Conservation (phyloP, 192 early-diverging fungal species). For the Anaeromyces robustus region DNA sequence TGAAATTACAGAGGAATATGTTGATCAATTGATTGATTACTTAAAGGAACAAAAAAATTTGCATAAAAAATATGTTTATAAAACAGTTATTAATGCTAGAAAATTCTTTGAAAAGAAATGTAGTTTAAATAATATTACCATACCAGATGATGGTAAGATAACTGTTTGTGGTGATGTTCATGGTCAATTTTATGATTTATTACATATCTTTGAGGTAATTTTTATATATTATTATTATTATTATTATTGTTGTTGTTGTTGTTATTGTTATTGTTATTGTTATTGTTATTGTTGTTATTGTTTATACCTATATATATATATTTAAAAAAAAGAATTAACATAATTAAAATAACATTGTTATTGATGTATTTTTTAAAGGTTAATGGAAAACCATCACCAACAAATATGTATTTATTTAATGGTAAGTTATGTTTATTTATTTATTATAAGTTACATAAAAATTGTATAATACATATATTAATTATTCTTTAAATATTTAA, state of each 20-base stretch:
- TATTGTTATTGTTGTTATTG: no score
- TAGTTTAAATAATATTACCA: slow-evolving; percentile 69
- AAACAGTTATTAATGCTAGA: slow-evolving; percentile 66
- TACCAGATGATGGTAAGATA: slow-evolving; percentile 55
- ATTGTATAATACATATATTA: no score
- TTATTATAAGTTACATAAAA: no score
- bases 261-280: no score
- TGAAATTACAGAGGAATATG: slow-evolving; percentile 62
- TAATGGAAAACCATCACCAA: slow-evolving; percentile 77
- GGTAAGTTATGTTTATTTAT: no score
- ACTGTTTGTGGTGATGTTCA: slow-evolving; percentile 98
- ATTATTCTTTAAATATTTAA: background rate
- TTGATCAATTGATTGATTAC: slow-evolving; percentile 52
- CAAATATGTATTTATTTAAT: slow-evolving; percentile 44
- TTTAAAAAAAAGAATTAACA: no score
- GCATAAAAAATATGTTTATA: slow-evolving; percentile 73
- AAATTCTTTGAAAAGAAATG: slow-evolving; percentile 55
- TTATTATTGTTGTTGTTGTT: no score
- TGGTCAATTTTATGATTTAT: slow-evolving; percentile 92
- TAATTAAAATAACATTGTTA: no score
- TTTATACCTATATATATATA: no score
- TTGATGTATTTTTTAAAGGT: background rate
- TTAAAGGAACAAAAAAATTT: slow-evolving; percentile 82
- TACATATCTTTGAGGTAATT: slow-evolving; percentile 78
- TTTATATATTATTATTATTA: no score